Evolutionary conservation across 768 basidiomycete species (phyloP).

Genomic region (Pulveroboletus frians): DNA sequence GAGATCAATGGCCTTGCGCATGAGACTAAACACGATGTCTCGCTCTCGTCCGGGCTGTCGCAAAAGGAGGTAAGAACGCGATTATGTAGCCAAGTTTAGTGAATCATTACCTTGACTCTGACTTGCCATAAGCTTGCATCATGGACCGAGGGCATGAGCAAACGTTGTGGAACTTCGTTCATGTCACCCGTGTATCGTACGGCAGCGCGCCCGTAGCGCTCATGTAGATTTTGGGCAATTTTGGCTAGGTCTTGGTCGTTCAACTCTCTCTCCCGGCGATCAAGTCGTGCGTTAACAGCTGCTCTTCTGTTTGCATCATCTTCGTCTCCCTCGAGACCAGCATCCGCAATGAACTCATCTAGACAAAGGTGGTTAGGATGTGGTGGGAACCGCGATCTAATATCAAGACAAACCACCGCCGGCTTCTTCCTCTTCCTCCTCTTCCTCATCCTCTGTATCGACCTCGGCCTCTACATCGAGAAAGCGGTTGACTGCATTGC

Average conservation of each 20-base stretch:
- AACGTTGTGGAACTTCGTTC: conserved; percentile 87
- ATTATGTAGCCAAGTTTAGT: not conserved
- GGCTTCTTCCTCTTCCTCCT: conserved; percentile 79
- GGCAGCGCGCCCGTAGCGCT: conserved; percentile 67
- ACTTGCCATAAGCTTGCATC: conserved; percentile 97
- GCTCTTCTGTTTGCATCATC: conserved; percentile 47
- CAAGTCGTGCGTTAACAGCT: conserved; percentile 62
- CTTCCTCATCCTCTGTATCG: conserved; percentile 95
- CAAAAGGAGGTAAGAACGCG: conserved; percentile 1
- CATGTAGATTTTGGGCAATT: conserved; percentile 76
- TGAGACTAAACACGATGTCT: conserved; percentile 89
- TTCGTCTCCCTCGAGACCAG: conserved; percentile 61
- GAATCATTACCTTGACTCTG: conserved; percentile 69
- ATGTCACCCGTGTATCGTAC: conserved; percentile 85
- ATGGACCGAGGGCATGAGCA: conserved; percentile 95
- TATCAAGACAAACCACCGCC: conserved; percentile 40
- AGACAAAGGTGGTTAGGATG: conserved; percentile 11
- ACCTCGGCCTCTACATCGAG: conserved; percentile 95
- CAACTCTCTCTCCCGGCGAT: conserved; percentile 64
- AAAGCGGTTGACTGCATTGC: conserved; percentile 68
- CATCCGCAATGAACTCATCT: conserved; percentile 70
- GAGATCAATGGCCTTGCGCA: conserved; percentile 85
- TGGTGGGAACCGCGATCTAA: not conserved
- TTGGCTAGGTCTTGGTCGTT: conserved; percentile 77
- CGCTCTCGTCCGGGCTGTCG: conserved; percentile 83